Base-by-base conservation (phyloP, 352 stramenopile species). In the Pythium sp. region DNA sequence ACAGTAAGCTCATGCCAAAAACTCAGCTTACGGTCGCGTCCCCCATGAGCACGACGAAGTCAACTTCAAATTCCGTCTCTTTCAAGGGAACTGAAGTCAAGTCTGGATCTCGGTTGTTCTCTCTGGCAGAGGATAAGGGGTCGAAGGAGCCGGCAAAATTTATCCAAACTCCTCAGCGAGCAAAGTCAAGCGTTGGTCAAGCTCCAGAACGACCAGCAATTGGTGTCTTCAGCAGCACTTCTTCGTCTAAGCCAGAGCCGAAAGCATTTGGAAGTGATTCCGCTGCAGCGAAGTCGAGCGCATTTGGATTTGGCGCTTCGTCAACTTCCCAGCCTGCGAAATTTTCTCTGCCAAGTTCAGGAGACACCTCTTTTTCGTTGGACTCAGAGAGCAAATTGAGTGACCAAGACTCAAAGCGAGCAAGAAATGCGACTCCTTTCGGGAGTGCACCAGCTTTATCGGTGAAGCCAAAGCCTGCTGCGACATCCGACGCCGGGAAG, bases 1-100 rank as follows among this genome's bases (percentile, higher is more conserved):
- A 76, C 41, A 92, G 81, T 66, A 90, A 90, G 47, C 68, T 92
- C 20, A 92, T 92, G 84, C 83, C 84, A 30, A 80, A 75, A 18
- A 80, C 80, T 5, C 84, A 90, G 64, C 61, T 91, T 28, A 90
- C 78, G 5, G 81, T 92, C 63, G 78, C 81, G 68, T 92, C 84
- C 22, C 84, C 84, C 3, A 71, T 90, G 67, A 87, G 79, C 71
- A 78, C 71, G 59, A 66, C 72, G 11, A 89, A 84, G 65, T 69
- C 73, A 24, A 70, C 78, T 32, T 64, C 71, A 2, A 68, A 58
- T 36, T 76, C 81, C 15, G 75, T 90, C 14, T 87, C 81, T 24
- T 89, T 89, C 67, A 88, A 89, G 61, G 72, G 76, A 15, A 82
- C 78, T 5, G 67, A 80, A 11, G 67, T 84, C 30, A 89, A 90